Percentiles rank a stretch among this genome's conserved stretches.
Conservation (phyloP, 73 alveolate genomes). For the Paraurostyla sp. region DNA sequence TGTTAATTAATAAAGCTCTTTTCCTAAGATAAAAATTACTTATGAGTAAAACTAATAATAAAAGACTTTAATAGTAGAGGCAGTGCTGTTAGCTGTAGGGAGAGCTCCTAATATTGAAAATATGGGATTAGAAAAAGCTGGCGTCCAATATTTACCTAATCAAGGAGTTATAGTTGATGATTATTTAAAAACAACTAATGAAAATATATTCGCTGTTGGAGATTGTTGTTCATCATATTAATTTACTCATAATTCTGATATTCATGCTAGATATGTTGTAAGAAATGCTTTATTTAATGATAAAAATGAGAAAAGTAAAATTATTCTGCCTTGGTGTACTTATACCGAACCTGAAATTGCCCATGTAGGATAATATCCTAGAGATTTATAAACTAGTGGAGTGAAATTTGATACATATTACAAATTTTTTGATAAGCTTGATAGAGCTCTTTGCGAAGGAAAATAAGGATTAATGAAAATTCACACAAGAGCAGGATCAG, state of each 20-base stretch:
- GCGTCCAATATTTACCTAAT: slow-evolving; percentile 41
- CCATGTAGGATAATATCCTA: slow-evolving; percentile 67
- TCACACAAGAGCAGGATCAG: slow-evolving; percentile 68
- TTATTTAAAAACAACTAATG: slow-evolving; percentile 67
- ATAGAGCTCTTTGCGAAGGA: slow-evolving; percentile 79
- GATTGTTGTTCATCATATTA: slow-evolving; percentile 71
- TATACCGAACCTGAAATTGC: slow-evolving; percentile 88
- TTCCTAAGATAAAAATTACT: neutral
- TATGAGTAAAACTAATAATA: neutral
- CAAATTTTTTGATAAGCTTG: slow-evolving; percentile 63
- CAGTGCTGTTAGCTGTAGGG: slow-evolving; percentile 63
- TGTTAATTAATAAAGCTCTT: neutral
- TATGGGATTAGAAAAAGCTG: slow-evolving; percentile 71
- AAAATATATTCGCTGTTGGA: slow-evolving; percentile 82
- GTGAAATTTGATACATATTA: slow-evolving; percentile 63
- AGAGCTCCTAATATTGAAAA: slow-evolving; percentile 73
- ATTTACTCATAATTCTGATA: slow-evolving; percentile 88
- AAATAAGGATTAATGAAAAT: slow-evolving; percentile 69
- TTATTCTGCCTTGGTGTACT: slow-evolving; percentile 75
- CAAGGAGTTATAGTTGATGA: slow-evolving; percentile 65
- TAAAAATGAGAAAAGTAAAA: slow-evolving; percentile 11
- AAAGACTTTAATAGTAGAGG: slow-evolving; percentile 51
- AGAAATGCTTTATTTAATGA: slow-evolving; percentile 70
- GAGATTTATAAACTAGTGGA: slow-evolving; percentile 62
- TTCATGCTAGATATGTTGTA: slow-evolving; percentile 73